Conservation (phyloP, 1,284 basidiomycete species). For the Naganishia albida region DNA sequence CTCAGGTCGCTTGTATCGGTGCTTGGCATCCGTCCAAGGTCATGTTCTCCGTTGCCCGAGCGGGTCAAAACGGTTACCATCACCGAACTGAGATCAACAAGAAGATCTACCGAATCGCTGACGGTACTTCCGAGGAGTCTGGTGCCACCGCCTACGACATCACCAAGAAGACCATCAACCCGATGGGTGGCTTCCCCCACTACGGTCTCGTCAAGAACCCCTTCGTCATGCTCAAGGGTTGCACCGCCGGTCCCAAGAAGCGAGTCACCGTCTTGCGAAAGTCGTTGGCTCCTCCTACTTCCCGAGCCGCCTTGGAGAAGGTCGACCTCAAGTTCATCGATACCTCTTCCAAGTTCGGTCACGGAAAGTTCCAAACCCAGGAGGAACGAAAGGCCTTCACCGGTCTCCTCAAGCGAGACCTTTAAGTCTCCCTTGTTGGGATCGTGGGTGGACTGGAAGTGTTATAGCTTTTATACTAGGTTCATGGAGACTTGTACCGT, state of each 20-base stretch:
- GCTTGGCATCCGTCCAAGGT: constrained; percentile 99
- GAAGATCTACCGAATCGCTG: constrained; percentile 96
- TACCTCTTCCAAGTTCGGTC: constrained; percentile 77
- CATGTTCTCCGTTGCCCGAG: constrained; percentile 99
- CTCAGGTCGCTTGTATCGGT: constrained; percentile 92
- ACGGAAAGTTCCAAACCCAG: constrained; percentile 74
- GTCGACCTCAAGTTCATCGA: constrained; percentile 94
- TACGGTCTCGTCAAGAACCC: constrained; percentile 98
- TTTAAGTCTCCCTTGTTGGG: constrained; percentile 35
- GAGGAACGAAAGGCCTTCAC: constrained; percentile 95
- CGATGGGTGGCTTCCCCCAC: constrained; percentile 98
- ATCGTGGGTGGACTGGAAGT: constrained; percentile 22
- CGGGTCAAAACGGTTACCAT: constrained; percentile 95
- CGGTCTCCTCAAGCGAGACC: constrained; percentile 62
- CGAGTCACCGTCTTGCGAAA: constrained; percentile 81
- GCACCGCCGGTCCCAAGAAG: constrained; percentile 94
- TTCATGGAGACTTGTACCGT: constrained; percentile 27
- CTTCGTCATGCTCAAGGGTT: constrained; percentile 94
- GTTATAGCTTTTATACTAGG: constrained; percentile 21
- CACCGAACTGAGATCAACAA: constrained; percentile 98
- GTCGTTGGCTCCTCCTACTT: constrained; percentile 46
- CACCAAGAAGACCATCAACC: constrained; percentile 93
- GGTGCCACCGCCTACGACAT: constrained; percentile 92
- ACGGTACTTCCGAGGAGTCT: constrained; percentile 75
- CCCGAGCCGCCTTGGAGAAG: constrained; percentile 65